phyloP scores from a whole-genome alignment of 192 early-diverging fungal genomes.

The Spizellomyces sp. region DNA sequence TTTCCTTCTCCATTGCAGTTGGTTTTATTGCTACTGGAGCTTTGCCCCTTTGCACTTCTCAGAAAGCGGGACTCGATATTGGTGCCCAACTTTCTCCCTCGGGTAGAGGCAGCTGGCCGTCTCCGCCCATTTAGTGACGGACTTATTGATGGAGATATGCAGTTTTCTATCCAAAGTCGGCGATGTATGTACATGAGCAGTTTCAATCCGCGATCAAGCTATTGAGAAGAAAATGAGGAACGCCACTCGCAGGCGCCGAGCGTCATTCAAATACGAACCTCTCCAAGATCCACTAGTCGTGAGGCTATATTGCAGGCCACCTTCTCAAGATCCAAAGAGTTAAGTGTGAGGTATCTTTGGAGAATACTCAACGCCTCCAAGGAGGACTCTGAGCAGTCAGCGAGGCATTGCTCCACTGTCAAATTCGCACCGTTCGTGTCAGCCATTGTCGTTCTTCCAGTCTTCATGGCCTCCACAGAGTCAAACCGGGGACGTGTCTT shows the following conservation, averaged over 20 bases:
- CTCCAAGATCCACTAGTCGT: neutral
- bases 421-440: neutral
- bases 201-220: slow-evolving; percentile 1
- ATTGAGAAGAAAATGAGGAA: neutral
- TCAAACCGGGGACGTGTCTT: neutral
- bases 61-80: too few relatives aligned
- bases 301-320: slow-evolving; percentile 23
- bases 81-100: neutral
- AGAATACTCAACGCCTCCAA: slow-evolving; percentile 10
- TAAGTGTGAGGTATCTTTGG: neutral
- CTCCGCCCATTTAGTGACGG: slow-evolving; percentile 2
- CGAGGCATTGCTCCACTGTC: slow-evolving; percentile 5
- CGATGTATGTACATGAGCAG: slow-evolving; percentile 6
- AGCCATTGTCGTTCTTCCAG: neutral
- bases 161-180: neutral
- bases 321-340: neutral
- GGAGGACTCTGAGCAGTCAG: neutral
- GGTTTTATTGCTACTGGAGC: too few relatives aligned
- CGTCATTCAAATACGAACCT: slow-evolving; percentile 4
- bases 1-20: too few relatives aligned
- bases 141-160: neutral
- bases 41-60: too few relatives aligned
- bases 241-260: neutral
- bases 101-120: neutral
- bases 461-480: too few relatives aligned